A percentile compares a stretch with the other conserved stretches of the same genome.
These are phyloP conservation scores for Colletotrichum brevisporum DNA, from an alignment of 2,329 filamentous ascomycete species.

Conservation along the genomic window DNA sequence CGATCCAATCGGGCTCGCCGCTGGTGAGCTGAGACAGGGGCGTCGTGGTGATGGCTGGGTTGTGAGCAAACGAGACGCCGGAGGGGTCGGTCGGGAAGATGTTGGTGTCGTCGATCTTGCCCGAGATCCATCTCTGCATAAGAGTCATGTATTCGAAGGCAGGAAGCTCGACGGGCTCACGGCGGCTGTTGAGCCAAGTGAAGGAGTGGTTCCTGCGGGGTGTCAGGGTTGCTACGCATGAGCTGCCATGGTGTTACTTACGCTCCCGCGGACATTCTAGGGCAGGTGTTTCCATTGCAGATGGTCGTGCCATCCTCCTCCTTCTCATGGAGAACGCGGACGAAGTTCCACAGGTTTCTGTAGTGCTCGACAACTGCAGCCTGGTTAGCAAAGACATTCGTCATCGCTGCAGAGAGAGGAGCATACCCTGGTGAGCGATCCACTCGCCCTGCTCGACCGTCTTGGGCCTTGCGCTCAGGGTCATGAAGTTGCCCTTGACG, in stretches of 20 bases:
- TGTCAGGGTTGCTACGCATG: conserved; percentile 5
- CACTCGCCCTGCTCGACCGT: conserved; percentile 96
- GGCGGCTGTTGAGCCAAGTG: conserved; percentile 92
- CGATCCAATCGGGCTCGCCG: conserved; percentile 82
- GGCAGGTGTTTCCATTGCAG: conserved; percentile 87
- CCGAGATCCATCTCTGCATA: conserved; percentile 97
- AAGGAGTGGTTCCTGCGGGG: conserved; percentile 84
- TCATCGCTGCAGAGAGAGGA: neutral
- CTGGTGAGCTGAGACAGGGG: conserved; percentile 75
- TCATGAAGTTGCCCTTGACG: conserved; percentile 98
- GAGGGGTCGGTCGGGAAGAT: conserved; percentile 92
- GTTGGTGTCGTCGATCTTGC: conserved; percentile 90
- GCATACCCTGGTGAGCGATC: conserved; percentile 92
- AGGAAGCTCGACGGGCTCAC: conserved; percentile 91
- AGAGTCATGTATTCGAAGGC: conserved; percentile 95
- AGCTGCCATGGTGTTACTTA: conserved; percentile 65
- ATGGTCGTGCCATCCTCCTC: conserved; percentile 83
- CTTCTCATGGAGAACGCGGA: conserved; percentile 88
- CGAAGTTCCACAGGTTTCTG: conserved; percentile 88
- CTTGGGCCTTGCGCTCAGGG: conserved; percentile 90
- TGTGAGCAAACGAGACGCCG: conserved; percentile 75
- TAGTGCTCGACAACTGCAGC: conserved; percentile 89
- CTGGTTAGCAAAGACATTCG: neutral
- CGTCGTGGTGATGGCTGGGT: conserved; percentile 70
- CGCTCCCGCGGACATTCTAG: conserved; percentile 94